Base-by-base conservation (phyloP, 1,139 yeast species). In the Protomyces macrosporus region DNA sequence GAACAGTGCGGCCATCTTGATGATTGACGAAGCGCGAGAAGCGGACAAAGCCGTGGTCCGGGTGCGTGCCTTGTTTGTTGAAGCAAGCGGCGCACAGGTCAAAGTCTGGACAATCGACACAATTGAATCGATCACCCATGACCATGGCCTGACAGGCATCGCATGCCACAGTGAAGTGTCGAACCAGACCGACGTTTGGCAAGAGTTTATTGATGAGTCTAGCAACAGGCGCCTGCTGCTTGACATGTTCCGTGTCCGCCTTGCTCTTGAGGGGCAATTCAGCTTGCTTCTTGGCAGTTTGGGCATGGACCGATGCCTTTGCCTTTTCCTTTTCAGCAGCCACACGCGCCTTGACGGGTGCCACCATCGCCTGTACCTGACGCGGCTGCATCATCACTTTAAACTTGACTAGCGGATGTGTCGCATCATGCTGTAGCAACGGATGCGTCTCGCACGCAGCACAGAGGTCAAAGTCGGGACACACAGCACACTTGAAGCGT, bases 401-500 rank as follows among this genome's bases (percentile, higher is more conserved):
- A 45, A 70, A 32, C 66, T 68, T 72, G 53, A 71, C 59, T 66
- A 73, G 60, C 10, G 72, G 70, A 55, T 72, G 75, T 6, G 48
- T 9, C 6, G 34, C 6, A 16, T 65, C 68, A 55, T 73, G 75
- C 33, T 57, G 61, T 16, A 65, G 63, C 30, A 35, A 58, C 7
- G 72, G 72, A 50, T 65, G 53, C 12, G 71, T 68, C 67, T 79
- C 80, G 70, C 87, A 84, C 9, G 69, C 67, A 37, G 74, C 77
- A 71, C 87, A 83, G 65, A 83, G 75, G 68, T 83, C 87, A 69
- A 73, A 79, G 68, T 83, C 80, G 0, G 71, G 67, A 69, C 87
- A 83, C 23, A 78, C 76, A 60, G 78, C 73, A 70, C 87, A 83
- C 66, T 77, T 77, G 73, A 76, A 84, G 57, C 86, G 77, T 32